Evolutionary conservation across 2,329 filamentous ascomycete genomes (phyloP), one percentile per base, ranked within the genome.

Genomic region (Colletotrichum sp.): DNA sequence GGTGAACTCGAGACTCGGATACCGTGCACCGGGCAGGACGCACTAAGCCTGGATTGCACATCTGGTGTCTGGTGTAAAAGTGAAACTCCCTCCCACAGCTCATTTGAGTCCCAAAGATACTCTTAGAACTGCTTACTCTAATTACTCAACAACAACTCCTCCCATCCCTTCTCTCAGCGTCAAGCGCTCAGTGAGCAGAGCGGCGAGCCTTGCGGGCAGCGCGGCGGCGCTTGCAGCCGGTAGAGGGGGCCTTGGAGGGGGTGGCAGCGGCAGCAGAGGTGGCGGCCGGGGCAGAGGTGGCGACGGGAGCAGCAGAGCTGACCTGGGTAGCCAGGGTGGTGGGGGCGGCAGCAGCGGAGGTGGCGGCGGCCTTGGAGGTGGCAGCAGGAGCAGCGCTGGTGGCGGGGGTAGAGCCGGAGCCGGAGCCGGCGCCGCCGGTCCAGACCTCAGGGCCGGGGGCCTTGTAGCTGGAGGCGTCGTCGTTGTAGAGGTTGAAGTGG

Each of bases 401-500:
- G 64, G 63, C 69, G 55, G 62, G 47, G 29, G 61, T 55, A n/a
- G 70, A 61, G 68, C 21, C 24, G 66, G 73, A 16, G 77, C 68
- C 62, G 47, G 43, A 57, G 76, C 66, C 72, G 59, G 67, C 67
- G 71, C 76, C 76, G 63, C 66, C 79, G n/a, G 76, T 73, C 76
- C 81, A 84, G 76, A 84, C 78, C 21, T 76, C 77, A 27, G 82
- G 82, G 63, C 83, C 83, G 71, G 83, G 82, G 67, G 83, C 83
- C 29, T 74, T 18, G 79, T 84, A 84, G 76, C 62, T 78, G 57
- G 76, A 75, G 76, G 70, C 69, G 34, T 72, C 68, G 51, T 67
- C 66, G 65, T 65, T 73, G 86, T 92, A 92, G 82, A 93, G 87
- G 86, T 89, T 90, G 86, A 91, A 83, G 74, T 85, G 76, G 78